Conservation (phyloP, 805 yeast genomes). For the Kregervanrija fluxuum region DNA sequence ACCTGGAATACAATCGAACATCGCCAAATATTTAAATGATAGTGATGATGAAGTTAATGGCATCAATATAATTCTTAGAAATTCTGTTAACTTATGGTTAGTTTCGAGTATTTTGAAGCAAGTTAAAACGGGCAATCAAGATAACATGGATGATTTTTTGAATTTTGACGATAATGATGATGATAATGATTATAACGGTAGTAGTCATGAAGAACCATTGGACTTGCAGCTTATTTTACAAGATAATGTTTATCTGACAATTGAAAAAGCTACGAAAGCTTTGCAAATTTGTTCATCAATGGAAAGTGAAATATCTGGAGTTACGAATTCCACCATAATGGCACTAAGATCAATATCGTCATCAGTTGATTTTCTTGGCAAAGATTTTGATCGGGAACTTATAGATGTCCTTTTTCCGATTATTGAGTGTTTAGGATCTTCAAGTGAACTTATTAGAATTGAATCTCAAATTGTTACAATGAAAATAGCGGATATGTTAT, state of each 20-base stretch:
- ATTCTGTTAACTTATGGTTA: conserved; percentile 33
- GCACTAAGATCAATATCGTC: conserved; percentile 39
- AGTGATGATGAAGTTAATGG: conserved; percentile 2
- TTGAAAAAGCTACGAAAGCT: conserved; percentile 37
- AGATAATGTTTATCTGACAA: conserved; percentile 19
- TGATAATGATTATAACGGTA: conserved; percentile 9
- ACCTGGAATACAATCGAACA: neutral
- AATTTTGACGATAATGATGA: conserved; percentile 19
- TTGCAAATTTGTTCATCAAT: conserved; percentile 29
- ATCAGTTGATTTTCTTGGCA: conserved; percentile 25
- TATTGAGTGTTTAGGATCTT: conserved; percentile 62
- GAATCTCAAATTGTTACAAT: conserved; percentile 47
- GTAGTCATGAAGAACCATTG: conserved; percentile 6
- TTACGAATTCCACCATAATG: conserved; percentile 18
- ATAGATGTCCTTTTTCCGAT: conserved; percentile 69
- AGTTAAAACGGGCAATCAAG: neutral
- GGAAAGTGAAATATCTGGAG: conserved; percentile 6
- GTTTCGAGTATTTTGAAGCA: conserved; percentile 16
- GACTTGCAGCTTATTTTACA: conserved; percentile 4
- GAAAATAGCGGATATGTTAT: conserved; percentile 44
- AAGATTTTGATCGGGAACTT: conserved; percentile 45
- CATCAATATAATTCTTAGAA: conserved; percentile 10
- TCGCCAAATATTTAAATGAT: neutral
- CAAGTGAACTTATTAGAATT: conserved; percentile 36
- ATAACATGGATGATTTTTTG: conserved; percentile 16